Evolutionary conservation across 2,329 filamentous ascomycete genomes (phyloP).

Genomic region (Ploettnerulaceae sp.): DNA sequence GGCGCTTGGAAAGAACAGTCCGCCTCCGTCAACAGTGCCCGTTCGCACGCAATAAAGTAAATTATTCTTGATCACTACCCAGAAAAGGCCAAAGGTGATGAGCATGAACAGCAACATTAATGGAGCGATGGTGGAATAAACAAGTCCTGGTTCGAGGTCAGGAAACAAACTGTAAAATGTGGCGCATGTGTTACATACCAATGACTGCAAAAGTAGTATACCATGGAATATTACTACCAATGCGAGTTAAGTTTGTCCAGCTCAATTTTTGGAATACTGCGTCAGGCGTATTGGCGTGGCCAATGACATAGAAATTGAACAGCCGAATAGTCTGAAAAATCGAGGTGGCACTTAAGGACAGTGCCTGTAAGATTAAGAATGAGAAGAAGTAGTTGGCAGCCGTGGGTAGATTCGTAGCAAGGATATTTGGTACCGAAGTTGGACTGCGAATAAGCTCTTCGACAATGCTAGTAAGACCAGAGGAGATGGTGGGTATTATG

Average conservation of each 20-base stretch:
- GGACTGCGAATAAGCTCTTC: constrained; percentile 14
- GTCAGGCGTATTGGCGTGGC: constrained; percentile 20
- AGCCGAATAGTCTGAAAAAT: constrained; percentile 14
- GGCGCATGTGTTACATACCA: too few species aligned
- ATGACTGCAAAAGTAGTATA: constrained; percentile 25
- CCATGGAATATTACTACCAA: constrained; percentile 21
- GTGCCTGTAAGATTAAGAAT: constrained; percentile 22
- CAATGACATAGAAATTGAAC: constrained; percentile 18
- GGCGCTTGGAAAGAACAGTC: constrained; percentile 39
- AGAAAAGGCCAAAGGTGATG: too few species aligned
- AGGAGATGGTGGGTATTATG: constrained; percentile 50
- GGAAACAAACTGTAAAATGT: constrained; percentile 6
- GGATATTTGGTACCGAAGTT: constrained; percentile 15
- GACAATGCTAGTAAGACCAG: constrained; percentile 19
- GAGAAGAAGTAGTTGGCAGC: constrained; percentile 28
- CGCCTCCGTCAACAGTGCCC: constrained; percentile 39
- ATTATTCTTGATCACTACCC: too few species aligned
- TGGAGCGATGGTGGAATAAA: constrained; percentile 24
- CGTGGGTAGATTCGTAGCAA: constrained; percentile 24
- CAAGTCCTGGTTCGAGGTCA: constrained; percentile 40
- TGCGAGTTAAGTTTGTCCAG: constrained; percentile 20
- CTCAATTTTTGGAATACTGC: constrained; percentile 21
- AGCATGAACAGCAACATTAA: constrained; percentile 19
- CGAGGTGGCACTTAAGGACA: constrained; percentile 12
- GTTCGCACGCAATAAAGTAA: too few species aligned